Base-by-base conservation (phyloP, 371 early-diverging fungal genomes). In the Apophysomyces elegans region DNA sequence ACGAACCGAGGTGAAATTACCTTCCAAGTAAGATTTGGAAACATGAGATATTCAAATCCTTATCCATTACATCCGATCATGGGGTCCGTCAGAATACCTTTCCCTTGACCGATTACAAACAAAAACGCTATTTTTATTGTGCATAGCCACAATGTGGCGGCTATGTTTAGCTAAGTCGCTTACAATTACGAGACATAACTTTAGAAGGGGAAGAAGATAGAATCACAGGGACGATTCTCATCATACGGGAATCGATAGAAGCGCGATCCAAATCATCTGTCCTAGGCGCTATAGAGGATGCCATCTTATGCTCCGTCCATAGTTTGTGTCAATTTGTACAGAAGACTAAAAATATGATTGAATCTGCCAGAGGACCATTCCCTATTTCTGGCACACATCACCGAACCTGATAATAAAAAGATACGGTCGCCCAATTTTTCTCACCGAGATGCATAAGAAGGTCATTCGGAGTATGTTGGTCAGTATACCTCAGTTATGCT, bases 311-410 rank as follows among this genome's bases (percentile, higher is more conserved):
- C 13, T 43, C 39, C 5, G 16, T 59, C 7, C 18, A 37, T 13
- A 37, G 14, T 5, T 11, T 39, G 8, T 36, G 11, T 37, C 9
- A 0, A 4, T 37, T 59, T 16, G 38, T 41, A 16, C n/a, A 16
- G 5, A 37, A 11, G 38, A 1, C 39, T 11, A 8, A 12, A 41
- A 8, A 8, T 61, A 1, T 32, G 61, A 12, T 21, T 37, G 9
- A n/a, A 14, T 21, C 45, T 45, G 18, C n/a, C 62, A 32, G 6
- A 44, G 14, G 62, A 36, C 16, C 50, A 47, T 18, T 37, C 50
- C 37, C 37, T 45, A 46, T 45, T 47, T 35, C 5, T 46, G 4
- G 62, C 62, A 11, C n/a, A 61, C 36, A 38, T 58, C 12, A 9
- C 16, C 8, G 38, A 35, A 8, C 32, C 35, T 12, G 58, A 58